Conservation (phyloP, 2,329 filamentous ascomycete species). For the Alternaria consortialis region DNA sequence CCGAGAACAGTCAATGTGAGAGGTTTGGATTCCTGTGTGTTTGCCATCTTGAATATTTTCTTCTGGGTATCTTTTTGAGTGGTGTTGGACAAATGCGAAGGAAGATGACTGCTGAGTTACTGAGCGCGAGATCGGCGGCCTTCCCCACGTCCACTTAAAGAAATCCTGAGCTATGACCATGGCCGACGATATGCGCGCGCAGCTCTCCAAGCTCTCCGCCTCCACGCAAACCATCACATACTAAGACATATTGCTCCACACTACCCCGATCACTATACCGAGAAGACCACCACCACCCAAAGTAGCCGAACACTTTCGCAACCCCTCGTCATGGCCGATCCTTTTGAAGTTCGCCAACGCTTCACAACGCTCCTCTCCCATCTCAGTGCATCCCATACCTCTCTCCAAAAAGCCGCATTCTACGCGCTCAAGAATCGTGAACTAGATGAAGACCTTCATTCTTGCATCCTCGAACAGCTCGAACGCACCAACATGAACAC, state of each 20-base stretch:
- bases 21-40: constrained; percentile 44
- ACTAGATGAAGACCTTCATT: constrained; percentile 96
- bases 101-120: constrained; percentile 19
- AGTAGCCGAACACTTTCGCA: background rate
- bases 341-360: constrained; percentile 97
- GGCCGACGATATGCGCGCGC: constrained; percentile 35
- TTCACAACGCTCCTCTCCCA: constrained; percentile 91
- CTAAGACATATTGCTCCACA: constrained; percentile 1
- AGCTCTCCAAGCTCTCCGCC: constrained; percentile 13
- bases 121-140: constrained; percentile 25
- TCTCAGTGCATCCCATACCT: constrained; percentile 87
- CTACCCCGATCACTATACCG: background rate
- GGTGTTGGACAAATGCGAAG: constrained; percentile 14
- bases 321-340: constrained; percentile 71
- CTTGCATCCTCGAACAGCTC: constrained; percentile 94
- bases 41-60: constrained; percentile 38
- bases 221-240: background rate
- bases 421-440: constrained; percentile 95
- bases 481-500: constrained; percentile 97
- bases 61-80: background rate
- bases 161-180: constrained; percentile 27
- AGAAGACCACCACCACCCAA: background rate
- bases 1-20: constrained; percentile 83
- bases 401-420: constrained; percentile 89
- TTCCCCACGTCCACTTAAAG: constrained; percentile 18